Evolutionary conservation across 2,329 filamentous ascomycete genomes (phyloP).

Genomic region (Stenocarpella maydis): DNA sequence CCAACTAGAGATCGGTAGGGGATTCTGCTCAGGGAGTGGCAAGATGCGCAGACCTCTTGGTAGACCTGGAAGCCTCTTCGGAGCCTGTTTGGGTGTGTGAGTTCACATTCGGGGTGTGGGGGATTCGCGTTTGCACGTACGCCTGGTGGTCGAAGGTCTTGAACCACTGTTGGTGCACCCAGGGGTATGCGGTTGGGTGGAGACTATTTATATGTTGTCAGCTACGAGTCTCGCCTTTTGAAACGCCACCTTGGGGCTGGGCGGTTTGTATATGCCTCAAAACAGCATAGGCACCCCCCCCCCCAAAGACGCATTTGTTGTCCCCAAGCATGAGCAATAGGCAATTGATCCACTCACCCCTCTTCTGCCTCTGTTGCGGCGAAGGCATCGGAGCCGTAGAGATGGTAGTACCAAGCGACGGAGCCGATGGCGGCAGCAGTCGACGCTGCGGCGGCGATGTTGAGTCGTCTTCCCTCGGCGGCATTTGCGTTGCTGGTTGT

Average conservation of each 20-base stretch:
- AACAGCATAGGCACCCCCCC: neutral
- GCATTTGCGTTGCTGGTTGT: constrained; percentile 76
- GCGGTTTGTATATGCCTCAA: constrained; percentile 33
- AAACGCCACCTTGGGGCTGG: constrained; percentile 35
- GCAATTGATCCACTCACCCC: constrained; percentile 75
- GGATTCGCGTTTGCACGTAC: constrained; percentile 64
- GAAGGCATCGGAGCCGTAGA: constrained; percentile 87
- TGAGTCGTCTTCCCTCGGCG: constrained; percentile 72
- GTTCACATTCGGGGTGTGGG: constrained; percentile 23
- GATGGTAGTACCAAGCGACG: constrained; percentile 96
- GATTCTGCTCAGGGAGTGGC: constrained; percentile 94
- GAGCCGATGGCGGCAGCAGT: constrained; percentile 88
- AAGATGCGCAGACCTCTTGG: constrained; percentile 96
- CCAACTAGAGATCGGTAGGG: constrained; percentile 94
- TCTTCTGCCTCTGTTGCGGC: constrained; percentile 95
- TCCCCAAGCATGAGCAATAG: neutral
- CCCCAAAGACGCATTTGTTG: neutral
- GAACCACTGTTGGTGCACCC: constrained; percentile 90
- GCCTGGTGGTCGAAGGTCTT: constrained; percentile 98
- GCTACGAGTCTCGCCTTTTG: constrained; percentile 35
- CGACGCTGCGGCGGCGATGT: constrained; percentile 85
- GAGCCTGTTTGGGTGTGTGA: constrained; percentile 68
- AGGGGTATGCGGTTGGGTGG: constrained; percentile 90
- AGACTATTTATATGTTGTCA: constrained; percentile 67
- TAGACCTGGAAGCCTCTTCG: constrained; percentile 99